Evolutionary conservation across 306 rosid genomes (phyloP), one percentile per base, ranked within the genome.

Genomic region (Cicer judaicum): DNA sequence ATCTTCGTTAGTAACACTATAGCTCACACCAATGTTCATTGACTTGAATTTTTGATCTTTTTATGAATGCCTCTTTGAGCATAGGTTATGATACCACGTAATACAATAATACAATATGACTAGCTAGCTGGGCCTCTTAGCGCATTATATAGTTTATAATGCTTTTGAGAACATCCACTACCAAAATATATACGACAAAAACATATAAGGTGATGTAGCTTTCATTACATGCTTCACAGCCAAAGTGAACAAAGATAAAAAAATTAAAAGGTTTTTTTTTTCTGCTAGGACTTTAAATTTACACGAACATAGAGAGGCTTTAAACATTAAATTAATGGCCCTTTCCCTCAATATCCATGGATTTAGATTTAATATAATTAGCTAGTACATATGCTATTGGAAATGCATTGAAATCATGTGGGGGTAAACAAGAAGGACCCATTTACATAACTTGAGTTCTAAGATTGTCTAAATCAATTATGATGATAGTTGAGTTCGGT

Each of bases 401-500:
- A 83, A 83, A 73, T 78, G 77, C 68, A 77, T 72, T 82, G 74
- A 61, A 47, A 69, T 47, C 78, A 83, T 69, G 80, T 64, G 72
- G 19, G 40, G 48, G 24, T 16, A 74, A 83, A 64, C 68, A 43
- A 19, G 40, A 54, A 53, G 85, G 85, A 61, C 82, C 85, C 83
- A 69, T 74, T 77, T 70, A 7, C 87, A 78, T 70, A 21, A 70
- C 76, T 57, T 79, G 29, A 24, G 52, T 24, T 43, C 65, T 65
- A 77, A 70, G 67, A 18, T 64, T 78, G 84, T 86, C 82, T 41
- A 67, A 39, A 47, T 44, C 83, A 78, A 82, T 80, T 74, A 86
- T 80, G 76, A 50, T 57, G 77, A 65, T 70, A 43, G 75, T 66
- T 70, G 79, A 77, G 60, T 66, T 64, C 74, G 75, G 52, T 64